Base-by-base conservation (phyloP, 2,329 filamentous ascomycete species). In the Colletotrichum sojae region DNA sequence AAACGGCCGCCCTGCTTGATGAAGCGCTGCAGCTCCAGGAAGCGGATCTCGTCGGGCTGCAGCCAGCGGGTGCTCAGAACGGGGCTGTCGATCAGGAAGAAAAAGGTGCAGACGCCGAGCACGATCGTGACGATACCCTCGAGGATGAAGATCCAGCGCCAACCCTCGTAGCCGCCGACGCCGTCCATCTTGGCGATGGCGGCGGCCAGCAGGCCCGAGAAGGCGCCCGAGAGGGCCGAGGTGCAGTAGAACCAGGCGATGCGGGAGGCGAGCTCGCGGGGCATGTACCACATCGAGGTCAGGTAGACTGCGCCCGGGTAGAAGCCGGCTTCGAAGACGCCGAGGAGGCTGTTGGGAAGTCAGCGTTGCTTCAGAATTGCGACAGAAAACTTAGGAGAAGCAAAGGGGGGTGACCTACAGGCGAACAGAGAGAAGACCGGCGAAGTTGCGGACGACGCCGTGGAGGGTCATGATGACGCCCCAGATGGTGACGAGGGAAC, bases 151-250 rank as follows among this genome's bases (percentile, higher is more conserved):
- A 89, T 81, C 86, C 86, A 89, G 76, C 86, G 85, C 87, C 87
- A 89, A 12, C 87, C 87, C 58, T 80, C 77, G n/a, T 88, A 86
- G 0, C 71, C 73, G 27, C 79, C 77, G 3, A 81, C 74, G 5
- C 86, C 86, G 1, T 83, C 75, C 85, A 91, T 89, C 75, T 89
- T 85, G 43, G 87, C 84, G 62, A 91, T 86, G 27, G 83, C 89
- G 27, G 85, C 85, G 2, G 89, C 89, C 16, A 91, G 79, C 10
- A 91, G 80, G n/a, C 89, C 88, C 51, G 89, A 88, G 71, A 91
- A 90, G 1, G 89, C 88, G 51, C 88, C 88, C 1, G 89, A 74
- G 0, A 73, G 71, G 0, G 75, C 75, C 1, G 70, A 70, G 0
- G 75, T 75, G 6, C 75, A 76, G 48, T 76, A 78, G 39, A 78